Evolutionary conservation across 139 green algal species (phyloP), one percentile per base, ranked within the genome.

Genomic region (Auxenochlorella pyrenoidosa): DNA sequence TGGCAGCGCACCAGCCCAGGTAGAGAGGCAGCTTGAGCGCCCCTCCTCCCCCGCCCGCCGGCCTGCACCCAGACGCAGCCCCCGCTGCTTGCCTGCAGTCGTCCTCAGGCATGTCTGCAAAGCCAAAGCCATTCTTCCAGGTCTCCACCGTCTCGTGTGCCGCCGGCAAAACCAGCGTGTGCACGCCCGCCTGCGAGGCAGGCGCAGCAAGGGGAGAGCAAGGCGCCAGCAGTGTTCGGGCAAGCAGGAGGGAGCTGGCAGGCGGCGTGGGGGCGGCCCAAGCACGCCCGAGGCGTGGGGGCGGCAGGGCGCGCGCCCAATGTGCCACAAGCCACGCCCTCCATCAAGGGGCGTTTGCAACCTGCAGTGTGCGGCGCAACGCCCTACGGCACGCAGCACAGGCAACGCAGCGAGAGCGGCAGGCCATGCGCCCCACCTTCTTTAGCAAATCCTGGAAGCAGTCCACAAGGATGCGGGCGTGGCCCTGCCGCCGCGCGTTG

Each of bases 121-220:
- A 95, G 21, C 66, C 54, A 78, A 96, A 96, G 87, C 92, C 92
- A 47, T 82, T 30, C 51, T 87, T 88, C 93, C 93, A 96, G 0
- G 93, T 94, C 44, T 79, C 79, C 36, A 94, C 82, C 3, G 92
- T 94, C 84, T 93, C 81, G 26, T 94, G 81, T 24, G 92, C 92
- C 15, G 92, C 90, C 3, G 92, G 92, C 85, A 94, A 79, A 38
- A 90, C 83, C 43, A 96, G 80, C 21, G 79, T 79, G 77, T 89
- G 79, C 75, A 96, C 93, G 32, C 90, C 90, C 73, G 93, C 81
- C 75, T 87, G 16, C 28, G n/a, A 54, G 10, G 47, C 47, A n/a
- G n/a, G n/a, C n/a, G n/a, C n/a, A 10, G 47, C 47, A 54, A 54
- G 47, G 10, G 10, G 8, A 54, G 47, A 10, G 47, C 47, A 54